Evolutionary conservation across 495 filamentous ascomycete species (phyloP), one percentile per base, ranked within the genome.

Genomic region (Talaromyces ruber): DNA sequence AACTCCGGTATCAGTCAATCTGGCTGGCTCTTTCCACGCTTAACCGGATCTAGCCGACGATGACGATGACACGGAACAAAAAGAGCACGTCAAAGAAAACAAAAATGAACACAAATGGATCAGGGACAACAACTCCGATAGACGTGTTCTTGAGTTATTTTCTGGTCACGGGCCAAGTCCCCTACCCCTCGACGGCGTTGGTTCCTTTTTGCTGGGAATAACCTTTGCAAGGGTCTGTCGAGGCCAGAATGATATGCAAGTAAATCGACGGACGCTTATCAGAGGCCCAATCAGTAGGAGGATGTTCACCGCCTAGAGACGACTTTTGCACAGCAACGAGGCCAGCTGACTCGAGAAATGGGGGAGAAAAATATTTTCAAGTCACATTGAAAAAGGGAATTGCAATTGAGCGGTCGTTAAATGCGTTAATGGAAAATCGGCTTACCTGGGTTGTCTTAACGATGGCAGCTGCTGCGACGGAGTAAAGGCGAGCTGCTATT

Each of bases 11-110:
- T 30, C 54, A 57, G 52, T 29, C 52, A 55, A 18, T 30, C 54
- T 30, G 54, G 54, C 54, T 30, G 54, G 54, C 54, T 57, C 54
- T 9, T 57, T 57, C 54, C 54, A 57, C 54, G 54, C 54, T 57
- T 56, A 63, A 63, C 32, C 30, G 56, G 61, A 60, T 50, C 14
- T 60, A 60, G 43, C 59, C 59, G 59, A 60, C 59, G 16, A 60
- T 50, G 59, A 52, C 59, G 59, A 59, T 47, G 32, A 28, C n/a
- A 24, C 52, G 16, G 29, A 28, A 21, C 26, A 55, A 24, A 30
- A 55, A 3, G 22, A 54, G 28, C 22, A 16, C 2, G 30, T 11
- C 11, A 28, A 54, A 25, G 12, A 28, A 34, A 22, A 58, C 2
- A 32, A 58, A 37, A 39, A 39, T 11, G 55, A 57, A 32, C 6